Evolutionary conservation across 1,139 yeast genomes (phyloP).

Genomic region (Taphrina communis): DNA sequence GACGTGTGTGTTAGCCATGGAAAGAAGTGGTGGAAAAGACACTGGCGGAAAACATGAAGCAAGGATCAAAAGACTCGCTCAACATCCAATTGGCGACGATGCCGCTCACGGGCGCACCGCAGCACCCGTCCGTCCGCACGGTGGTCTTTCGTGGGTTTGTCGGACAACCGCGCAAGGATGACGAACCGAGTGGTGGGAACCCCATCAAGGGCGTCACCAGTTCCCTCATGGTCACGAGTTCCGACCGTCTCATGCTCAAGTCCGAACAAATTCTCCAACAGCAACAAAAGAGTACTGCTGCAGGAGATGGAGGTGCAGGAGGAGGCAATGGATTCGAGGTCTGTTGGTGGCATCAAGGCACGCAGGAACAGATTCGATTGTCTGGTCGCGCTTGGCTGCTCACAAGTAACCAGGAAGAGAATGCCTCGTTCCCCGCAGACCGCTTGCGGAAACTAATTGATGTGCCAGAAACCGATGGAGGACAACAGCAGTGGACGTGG

Average conservation of each 20-base stretch:
- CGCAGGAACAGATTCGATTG: conserved; percentile 39
- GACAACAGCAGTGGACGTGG: conserved; percentile 27
- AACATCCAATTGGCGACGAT: conserved; percentile 36
- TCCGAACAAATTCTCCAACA: conserved; percentile 39
- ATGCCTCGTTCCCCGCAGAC: conserved; percentile 22
- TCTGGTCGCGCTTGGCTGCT: conserved; percentile 36
- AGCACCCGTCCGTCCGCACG: conserved; percentile 28
- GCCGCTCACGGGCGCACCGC: conserved; percentile 29
- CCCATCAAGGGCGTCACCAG: conserved; percentile 32
- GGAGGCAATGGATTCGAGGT: conserved; percentile 39
- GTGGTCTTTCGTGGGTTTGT: conserved; percentile 40
- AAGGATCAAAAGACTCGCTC: conserved; percentile 34
- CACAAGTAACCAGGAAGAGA: conserved; percentile 14
- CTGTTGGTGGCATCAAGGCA: conserved; percentile 41
- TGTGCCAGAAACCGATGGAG: not conserved
- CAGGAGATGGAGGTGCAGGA: not conserved
- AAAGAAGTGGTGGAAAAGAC: conserved; percentile 22
- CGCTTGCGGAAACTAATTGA: conserved; percentile 8
- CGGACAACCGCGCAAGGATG: conserved; percentile 38
- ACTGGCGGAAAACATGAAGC: conserved; percentile 36
- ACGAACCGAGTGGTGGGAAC: conserved; percentile 39
- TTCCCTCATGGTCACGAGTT: conserved; percentile 10
- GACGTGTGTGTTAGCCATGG: conserved; percentile 24
- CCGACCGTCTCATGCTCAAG: conserved; percentile 35
- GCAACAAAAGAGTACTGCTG: conserved; percentile 44